These are phyloP conservation scores for Xerophyta viscosa DNA, from an alignment of 106 monocot genomes.

Conservation along the genomic window DNA sequence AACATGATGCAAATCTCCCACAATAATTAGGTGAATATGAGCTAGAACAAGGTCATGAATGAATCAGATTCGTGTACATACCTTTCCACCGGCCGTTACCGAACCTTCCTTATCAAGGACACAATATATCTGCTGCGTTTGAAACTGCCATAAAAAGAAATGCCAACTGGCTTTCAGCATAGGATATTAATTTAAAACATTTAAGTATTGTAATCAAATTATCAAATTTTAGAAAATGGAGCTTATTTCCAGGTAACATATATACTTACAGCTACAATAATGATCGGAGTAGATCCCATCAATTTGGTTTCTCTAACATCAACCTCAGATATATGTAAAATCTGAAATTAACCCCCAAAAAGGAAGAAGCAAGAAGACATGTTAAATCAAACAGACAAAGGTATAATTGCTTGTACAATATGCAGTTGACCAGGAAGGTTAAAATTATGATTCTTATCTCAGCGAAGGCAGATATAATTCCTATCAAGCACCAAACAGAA, in stretches of 20 bases:
- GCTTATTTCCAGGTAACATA: background rate
- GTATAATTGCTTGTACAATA: no score
- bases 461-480: no score
- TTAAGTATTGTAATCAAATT: no score
- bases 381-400: no score
- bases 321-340: conserved; percentile 89
- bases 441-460: no score
- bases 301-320: conserved; percentile 93
- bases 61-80: conserved; percentile 1
- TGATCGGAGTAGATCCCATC: conserved; percentile 90
- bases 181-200: background rate
- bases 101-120: conserved; percentile 69
- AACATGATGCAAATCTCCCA: no score
- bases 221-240: background rate
- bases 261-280: conserved; percentile 68
- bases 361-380: background rate
- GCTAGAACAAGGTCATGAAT: no score
- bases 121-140: conserved; percentile 96
- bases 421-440: no score
- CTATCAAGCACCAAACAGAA: no score
- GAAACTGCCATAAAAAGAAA: conserved; percentile 57
- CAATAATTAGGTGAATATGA: no score
- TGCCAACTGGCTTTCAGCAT: background rate
- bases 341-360: conserved; percentile 52
- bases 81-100: conserved; percentile 82